Percentiles rank a stretch among this genome's conserved stretches.
phyloP scores from a whole-genome alignment of 495 filamentous ascomycete species.

The Aspergillus bridgeri region DNA sequence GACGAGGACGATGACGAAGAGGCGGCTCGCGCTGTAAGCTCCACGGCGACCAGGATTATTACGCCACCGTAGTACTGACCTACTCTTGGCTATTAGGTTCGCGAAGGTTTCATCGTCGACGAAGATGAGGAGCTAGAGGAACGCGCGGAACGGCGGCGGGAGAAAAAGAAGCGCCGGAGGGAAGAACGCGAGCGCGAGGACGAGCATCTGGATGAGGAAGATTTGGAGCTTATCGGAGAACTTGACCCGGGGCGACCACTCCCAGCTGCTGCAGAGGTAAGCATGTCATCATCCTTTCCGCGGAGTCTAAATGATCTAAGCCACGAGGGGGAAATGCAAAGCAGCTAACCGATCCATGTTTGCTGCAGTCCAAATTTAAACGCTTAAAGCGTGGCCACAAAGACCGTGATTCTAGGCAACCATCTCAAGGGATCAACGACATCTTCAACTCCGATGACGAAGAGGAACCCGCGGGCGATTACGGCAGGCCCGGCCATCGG shows the following conservation, averaged over 20 bases:
- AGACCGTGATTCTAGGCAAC: constrained; percentile 57
- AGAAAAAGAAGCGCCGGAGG: constrained; percentile 66
- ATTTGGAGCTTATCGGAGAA: constrained; percentile 90
- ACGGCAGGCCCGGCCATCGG: constrained; percentile 51
- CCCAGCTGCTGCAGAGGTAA: constrained; percentile 60
- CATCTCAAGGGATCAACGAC: constrained; percentile 70
- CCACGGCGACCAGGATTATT: not conserved
- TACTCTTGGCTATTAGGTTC: constrained; percentile 51
- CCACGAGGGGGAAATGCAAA: not conserved
- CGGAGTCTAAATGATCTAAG: not conserved
- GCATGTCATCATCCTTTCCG: constrained; percentile 7
- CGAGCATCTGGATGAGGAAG: constrained; percentile 88
- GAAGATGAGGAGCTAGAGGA: constrained; percentile 80
- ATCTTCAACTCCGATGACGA: constrained; percentile 95
- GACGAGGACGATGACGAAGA: constrained; percentile 93
- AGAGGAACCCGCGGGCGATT: constrained; percentile 57
- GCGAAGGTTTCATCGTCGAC: constrained; percentile 94
- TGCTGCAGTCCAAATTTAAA: constrained; percentile 78
- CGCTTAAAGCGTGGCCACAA: constrained; percentile 89
- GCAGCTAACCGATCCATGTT: constrained; percentile 1
- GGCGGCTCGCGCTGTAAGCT: constrained; percentile 54
- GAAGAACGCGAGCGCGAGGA: constrained; percentile 79
- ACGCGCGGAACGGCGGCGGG: constrained; percentile 57
- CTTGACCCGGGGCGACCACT: constrained; percentile 66
- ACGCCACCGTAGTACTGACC: constrained; percentile 5